Conservation (phyloP, 345 rosid genomes). For the Kernera saxatilis region DNA sequence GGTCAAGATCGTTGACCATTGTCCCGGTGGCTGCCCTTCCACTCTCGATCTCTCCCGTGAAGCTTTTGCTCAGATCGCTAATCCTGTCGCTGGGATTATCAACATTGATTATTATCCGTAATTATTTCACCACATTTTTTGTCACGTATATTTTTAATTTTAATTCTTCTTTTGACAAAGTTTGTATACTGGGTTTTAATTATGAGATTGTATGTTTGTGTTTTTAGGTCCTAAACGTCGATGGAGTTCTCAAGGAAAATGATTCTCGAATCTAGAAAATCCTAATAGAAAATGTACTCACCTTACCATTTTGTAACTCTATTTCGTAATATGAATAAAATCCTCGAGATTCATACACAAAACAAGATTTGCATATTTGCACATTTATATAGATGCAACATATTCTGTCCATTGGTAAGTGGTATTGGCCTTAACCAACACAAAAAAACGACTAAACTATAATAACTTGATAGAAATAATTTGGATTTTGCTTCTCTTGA, state of each 20-base stretch:
- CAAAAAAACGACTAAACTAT: too few relatives aligned
- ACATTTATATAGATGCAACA: not conserved
- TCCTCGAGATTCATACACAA: not conserved
- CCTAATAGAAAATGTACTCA: not conserved
- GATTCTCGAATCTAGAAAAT: not conserved
- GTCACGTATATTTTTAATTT: not conserved
- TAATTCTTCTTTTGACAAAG: too few relatives aligned
- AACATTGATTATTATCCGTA: conserved; percentile 27
- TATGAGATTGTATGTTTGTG: not conserved
- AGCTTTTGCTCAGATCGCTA: conserved; percentile 46
- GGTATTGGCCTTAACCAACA: too few relatives aligned
- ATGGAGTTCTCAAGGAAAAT: not conserved
- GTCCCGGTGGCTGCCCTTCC: conserved; percentile 31
- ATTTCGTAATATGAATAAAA: not conserved
- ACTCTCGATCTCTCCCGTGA: conserved; percentile 40
- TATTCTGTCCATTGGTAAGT: too few relatives aligned
- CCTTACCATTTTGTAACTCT: not conserved
- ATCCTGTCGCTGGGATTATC: conserved; percentile 39
- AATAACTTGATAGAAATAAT: too few relatives aligned
- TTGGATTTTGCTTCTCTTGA: too few relatives aligned
- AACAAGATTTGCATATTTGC: not conserved
- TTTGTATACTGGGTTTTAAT: not conserved
- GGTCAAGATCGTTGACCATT: conserved; percentile 43
- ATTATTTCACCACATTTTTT: not conserved
- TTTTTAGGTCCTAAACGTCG: conserved; percentile 14